These are phyloP conservation scores for Lepiota subincarnata DNA, from an alignment of 768 basidiomycete genomes.

Conservation along the genomic window DNA sequence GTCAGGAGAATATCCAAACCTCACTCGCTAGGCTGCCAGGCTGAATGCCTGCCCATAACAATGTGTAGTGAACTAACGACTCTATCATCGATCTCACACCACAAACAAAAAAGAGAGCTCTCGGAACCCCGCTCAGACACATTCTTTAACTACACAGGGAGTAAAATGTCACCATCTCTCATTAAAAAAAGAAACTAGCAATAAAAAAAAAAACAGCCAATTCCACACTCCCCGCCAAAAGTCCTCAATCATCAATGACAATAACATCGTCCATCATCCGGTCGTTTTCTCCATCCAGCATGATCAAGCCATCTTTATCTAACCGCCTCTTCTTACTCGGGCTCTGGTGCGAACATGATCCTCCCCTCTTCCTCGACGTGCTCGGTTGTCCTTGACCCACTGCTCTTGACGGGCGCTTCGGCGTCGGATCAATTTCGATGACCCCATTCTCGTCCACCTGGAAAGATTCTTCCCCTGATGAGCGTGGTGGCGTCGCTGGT, in stretches of 20 bases:
- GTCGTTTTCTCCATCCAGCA: slow-evolving; percentile 59
- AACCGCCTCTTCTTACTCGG: slow-evolving; percentile 62
- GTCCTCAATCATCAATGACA: slow-evolving; percentile 19
- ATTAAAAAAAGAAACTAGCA: neutral
- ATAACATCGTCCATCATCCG: slow-evolving; percentile 39
- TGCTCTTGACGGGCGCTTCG: slow-evolving; percentile 30
- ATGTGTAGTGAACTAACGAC: no score
- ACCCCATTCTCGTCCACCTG: slow-evolving; percentile 54
- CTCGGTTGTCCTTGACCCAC: slow-evolving; percentile 4
- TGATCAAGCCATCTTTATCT: slow-evolving; percentile 71
- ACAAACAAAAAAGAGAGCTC: no score
- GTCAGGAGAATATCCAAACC: no score
- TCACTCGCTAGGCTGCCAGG: no score
- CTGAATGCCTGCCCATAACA: no score
- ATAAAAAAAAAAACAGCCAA: neutral
- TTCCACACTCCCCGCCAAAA: neutral
- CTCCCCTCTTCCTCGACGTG: slow-evolving; percentile 20
- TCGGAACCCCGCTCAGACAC: no score
- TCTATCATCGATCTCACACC: no score
- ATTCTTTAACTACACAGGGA: no score
- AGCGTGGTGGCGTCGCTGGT: slow-evolving; percentile 37
- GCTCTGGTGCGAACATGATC: slow-evolving; percentile 27
- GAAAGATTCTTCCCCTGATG: slow-evolving; percentile 17
- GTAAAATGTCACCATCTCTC: neutral
- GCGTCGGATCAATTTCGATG: slow-evolving; percentile 49